phyloP scores from a whole-genome alignment of 1,139 yeast genomes.

The Geotrichum europaeum region DNA sequence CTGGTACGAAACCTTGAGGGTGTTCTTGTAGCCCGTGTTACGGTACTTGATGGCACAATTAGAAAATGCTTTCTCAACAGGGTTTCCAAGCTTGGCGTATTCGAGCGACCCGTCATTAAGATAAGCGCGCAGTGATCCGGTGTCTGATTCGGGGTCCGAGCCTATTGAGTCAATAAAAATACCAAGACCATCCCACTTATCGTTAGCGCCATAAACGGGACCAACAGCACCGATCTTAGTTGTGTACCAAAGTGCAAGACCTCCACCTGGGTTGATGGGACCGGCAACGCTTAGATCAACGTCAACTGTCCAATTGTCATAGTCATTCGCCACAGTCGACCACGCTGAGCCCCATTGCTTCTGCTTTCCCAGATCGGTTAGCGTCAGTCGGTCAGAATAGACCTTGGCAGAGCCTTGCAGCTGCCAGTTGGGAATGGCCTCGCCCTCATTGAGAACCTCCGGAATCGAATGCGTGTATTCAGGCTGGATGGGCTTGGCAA shows the following conservation, averaged over 20 bases:
- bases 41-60: constrained; percentile 36
- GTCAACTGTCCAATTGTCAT: constrained; percentile 35
- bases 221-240: constrained; percentile 29
- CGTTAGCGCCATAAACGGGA: constrained; percentile 35
- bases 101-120: constrained; percentile 35
- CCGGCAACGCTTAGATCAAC: constrained; percentile 31
- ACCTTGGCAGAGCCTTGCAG: constrained; percentile 12
- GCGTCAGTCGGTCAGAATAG: constrained; percentile 19
- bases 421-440: constrained; percentile 14
- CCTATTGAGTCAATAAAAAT: constrained; percentile 32
- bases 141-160: constrained; percentile 17
- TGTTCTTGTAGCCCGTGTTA: constrained; percentile 31
- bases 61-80: constrained; percentile 32
- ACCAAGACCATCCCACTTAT: constrained; percentile 39
- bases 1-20: constrained; percentile 33
- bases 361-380: constrained; percentile 26
- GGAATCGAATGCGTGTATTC: constrained; percentile 16
- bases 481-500: constrained; percentile 10
- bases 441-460: constrained; percentile 11
- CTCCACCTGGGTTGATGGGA: constrained; percentile 34
- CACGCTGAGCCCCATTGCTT: constrained; percentile 33
- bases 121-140: constrained; percentile 37
- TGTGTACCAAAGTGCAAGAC: constrained; percentile 37
- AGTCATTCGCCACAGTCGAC: constrained; percentile 29
- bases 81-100: constrained; percentile 18